Evolutionary conservation across 2,329 filamentous ascomycete genomes (phyloP).

Genomic region (Lasiodiplodia gonubiensis): DNA sequence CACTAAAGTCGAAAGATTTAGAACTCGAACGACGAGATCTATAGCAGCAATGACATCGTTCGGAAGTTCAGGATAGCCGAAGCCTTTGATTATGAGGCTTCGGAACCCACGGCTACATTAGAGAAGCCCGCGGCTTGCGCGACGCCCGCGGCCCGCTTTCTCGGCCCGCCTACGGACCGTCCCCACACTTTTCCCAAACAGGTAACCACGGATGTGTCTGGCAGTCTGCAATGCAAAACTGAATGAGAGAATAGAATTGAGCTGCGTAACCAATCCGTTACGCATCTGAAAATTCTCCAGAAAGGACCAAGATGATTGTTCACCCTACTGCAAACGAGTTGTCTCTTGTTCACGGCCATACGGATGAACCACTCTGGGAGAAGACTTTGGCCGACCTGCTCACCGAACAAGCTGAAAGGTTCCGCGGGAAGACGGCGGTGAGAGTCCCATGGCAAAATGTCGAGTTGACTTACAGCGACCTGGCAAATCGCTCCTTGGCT

Average conservation of each 20-base stretch:
- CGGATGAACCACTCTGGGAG: background rate
- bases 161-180: constrained; percentile 1
- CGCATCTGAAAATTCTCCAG: no score
- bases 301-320: background rate
- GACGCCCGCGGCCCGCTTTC: background rate
- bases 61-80: no score
- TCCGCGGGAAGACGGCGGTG: background rate
- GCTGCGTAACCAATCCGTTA: no score
- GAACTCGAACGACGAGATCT: no score
- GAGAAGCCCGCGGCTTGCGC: background rate
- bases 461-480: background rate
- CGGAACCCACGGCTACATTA: background rate
- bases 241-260: no score
- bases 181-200: background rate
- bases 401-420: background rate
- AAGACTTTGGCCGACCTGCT: background rate
- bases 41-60: no score
- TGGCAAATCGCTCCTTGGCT: background rate
- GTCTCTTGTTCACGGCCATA: background rate
- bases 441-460: constrained; percentile 1
- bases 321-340: background rate
- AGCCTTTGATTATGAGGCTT: no score
- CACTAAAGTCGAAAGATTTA: no score
- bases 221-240: no score
- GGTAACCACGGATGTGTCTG: background rate